Conservation (phyloP, 2,329 filamentous ascomycete genomes). For the Leptographium lundbergii region DNA sequence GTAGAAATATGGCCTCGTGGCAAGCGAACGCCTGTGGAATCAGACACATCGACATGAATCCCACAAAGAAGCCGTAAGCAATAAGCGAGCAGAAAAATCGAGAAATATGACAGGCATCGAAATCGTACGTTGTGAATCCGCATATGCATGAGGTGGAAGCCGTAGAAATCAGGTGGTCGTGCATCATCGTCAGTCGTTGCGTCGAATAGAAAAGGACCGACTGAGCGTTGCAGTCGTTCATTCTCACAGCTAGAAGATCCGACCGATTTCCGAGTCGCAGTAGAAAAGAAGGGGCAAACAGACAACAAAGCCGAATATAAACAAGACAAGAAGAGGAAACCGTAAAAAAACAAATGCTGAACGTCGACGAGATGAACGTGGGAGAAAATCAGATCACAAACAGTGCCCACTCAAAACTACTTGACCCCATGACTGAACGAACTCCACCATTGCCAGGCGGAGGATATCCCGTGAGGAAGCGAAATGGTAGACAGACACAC, state of each 20-base stretch:
- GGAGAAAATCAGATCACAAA: not conserved
- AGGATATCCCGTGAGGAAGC: not conserved
- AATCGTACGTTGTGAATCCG: conserved; percentile 1
- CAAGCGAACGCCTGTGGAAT: not conserved
- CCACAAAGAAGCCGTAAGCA: not conserved
- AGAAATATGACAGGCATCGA: not conserved
- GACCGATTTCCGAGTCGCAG: not conserved
- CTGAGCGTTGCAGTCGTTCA: not conserved
- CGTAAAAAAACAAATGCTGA: not conserved
- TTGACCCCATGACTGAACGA: not conserved
- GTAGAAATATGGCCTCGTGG: not conserved
- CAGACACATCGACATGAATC: not conserved
- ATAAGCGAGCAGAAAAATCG: not conserved
- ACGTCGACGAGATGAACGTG: not conserved
- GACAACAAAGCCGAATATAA: not conserved
- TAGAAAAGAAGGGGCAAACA: not conserved
- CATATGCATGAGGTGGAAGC: not conserved
- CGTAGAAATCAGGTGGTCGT: conserved; percentile 2
- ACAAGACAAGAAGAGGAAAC: not conserved
- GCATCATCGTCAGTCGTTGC: conserved; percentile 5
- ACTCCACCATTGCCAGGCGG: not conserved
- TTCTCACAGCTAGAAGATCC: not conserved
- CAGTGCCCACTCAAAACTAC: not conserved
- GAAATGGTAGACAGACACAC: conserved; percentile 7
- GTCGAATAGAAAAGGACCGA: conserved; percentile 1